A percentile compares a stretch with the other conserved stretches of the same genome.
Evolutionary conservation across 176 grass and related monocot species (phyloP).

Genomic region (Aegilops longissima): DNA sequence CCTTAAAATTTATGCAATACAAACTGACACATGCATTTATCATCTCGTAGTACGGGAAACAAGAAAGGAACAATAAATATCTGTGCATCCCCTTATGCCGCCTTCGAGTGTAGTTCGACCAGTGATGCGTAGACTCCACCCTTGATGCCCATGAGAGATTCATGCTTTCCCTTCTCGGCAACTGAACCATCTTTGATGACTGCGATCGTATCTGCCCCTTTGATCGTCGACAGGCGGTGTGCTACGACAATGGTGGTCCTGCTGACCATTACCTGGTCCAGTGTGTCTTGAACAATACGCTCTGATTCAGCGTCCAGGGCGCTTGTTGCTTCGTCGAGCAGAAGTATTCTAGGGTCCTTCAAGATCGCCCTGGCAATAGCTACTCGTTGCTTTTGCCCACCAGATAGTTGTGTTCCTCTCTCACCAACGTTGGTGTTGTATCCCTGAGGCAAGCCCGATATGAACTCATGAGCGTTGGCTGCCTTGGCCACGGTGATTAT

Average conservation of each 20-base stretch:
- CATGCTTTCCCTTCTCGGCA: slow-evolving; percentile 45
- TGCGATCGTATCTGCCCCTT: slow-evolving; percentile 44
- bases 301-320: slow-evolving; percentile 65
- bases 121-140: slow-evolving; percentile 43
- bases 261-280: slow-evolving; percentile 37
- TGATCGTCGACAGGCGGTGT: slow-evolving; percentile 55
- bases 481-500: slow-evolving; percentile 37
- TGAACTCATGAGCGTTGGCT: slow-evolving; percentile 51
- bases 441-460: slow-evolving; percentile 47
- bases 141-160: slow-evolving; percentile 35
- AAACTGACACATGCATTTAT: background rate
- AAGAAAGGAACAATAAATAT: background rate
- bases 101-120: slow-evolving; percentile 37
- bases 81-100: background rate
- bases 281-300: slow-evolving; percentile 42
- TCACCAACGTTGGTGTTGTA: slow-evolving; percentile 51
- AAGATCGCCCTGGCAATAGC: slow-evolving; percentile 60
- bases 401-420: slow-evolving; percentile 53
- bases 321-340: slow-evolving; percentile 57
- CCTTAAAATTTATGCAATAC: background rate
- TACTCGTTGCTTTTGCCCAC: slow-evolving; percentile 59
- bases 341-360: slow-evolving; percentile 53
- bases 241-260: slow-evolving; percentile 61
- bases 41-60: background rate
- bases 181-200: slow-evolving; percentile 50